These are phyloP conservation scores for Beauveria australis DNA, from an alignment of 2,329 filamentous ascomycete species.

Conservation along the genomic window DNA sequence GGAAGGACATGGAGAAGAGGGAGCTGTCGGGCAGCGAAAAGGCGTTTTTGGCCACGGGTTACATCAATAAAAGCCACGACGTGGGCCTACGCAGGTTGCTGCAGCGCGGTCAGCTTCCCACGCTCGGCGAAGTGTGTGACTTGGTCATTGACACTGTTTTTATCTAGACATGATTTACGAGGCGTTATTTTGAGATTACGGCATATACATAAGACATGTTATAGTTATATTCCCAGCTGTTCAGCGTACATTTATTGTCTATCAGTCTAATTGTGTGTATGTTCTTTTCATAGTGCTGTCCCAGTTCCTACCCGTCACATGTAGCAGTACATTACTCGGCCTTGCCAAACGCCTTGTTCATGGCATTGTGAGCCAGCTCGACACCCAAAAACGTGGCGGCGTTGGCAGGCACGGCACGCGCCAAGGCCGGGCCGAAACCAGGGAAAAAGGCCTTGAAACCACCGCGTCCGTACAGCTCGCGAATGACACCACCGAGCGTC, in stretches of 20 bases:
- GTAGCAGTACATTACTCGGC: background rate
- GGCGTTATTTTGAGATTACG: background rate
- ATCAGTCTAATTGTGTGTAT: too few species aligned
- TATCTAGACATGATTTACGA: conserved; percentile 4
- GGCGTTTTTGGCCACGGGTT: conserved; percentile 48
- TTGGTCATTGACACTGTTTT: conserved; percentile 34
- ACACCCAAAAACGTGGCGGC: conserved; percentile 89
- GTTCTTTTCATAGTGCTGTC: too few species aligned
- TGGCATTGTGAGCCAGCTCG: conserved; percentile 73
- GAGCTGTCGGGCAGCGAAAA: conserved; percentile 47
- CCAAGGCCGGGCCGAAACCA: conserved; percentile 85
- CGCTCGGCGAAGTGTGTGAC: conserved; percentile 37
- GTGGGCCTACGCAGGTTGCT: conserved; percentile 26
- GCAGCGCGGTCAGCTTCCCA: conserved; percentile 26
- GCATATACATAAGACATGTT: background rate
- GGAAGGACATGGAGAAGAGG: conserved; percentile 57
- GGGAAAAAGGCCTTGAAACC: conserved; percentile 94
- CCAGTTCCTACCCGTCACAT: too few species aligned
- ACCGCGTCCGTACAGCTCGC: conserved; percentile 72
- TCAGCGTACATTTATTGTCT: background rate
- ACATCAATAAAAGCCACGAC: conserved; percentile 20
- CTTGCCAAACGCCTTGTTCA: conserved; percentile 63
- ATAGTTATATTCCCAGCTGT: background rate
- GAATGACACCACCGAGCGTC: conserved; percentile 70
- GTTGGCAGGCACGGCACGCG: conserved; percentile 90